These are phyloP conservation scores for Oidiodendron maius DNA, from an alignment of 495 filamentous ascomycete species.

Conservation along the genomic window DNA sequence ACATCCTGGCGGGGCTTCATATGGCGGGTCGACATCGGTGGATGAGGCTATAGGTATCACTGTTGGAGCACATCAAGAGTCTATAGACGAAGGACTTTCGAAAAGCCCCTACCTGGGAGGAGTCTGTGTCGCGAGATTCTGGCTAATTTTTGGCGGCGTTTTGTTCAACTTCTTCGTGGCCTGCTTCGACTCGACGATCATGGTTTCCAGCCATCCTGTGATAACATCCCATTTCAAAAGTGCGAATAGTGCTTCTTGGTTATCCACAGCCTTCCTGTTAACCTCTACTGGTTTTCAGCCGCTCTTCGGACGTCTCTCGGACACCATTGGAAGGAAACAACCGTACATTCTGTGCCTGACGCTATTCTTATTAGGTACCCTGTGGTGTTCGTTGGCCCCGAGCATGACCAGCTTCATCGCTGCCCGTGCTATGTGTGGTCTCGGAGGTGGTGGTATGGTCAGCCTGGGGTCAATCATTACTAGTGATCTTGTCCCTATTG, in stretches of 20 bases:
- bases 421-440: slow-evolving; percentile 65
- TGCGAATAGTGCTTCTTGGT: slow-evolving; percentile 72
- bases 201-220: slow-evolving; percentile 76
- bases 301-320: slow-evolving; percentile 66
- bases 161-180: slow-evolving; percentile 18
- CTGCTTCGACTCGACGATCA: slow-evolving; percentile 69
- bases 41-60: too few species aligned
- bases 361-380: slow-evolving; percentile 59
- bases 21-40: too few species aligned
- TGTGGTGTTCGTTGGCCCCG: slow-evolving; percentile 67
- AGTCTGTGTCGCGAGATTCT: slow-evolving; percentile 41
- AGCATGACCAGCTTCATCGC: slow-evolving; percentile 69
- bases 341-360: slow-evolving; percentile 59
- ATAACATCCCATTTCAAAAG: slow-evolving; percentile 75
- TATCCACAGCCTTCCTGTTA: slow-evolving; percentile 74
- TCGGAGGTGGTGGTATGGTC: slow-evolving; percentile 70
- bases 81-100: too few species aligned
- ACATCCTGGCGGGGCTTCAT: too few species aligned
- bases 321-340: slow-evolving; percentile 62
- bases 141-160: slow-evolving; percentile 46
- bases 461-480: slow-evolving; percentile 68
- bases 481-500: slow-evolving; percentile 69
- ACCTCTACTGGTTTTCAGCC: slow-evolving; percentile 72
- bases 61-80: too few species aligned
- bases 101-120: slow-evolving; percentile 29